Conservation (phyloP, 2,329 filamentous ascomycete species). For the Penicillium sp. region DNA sequence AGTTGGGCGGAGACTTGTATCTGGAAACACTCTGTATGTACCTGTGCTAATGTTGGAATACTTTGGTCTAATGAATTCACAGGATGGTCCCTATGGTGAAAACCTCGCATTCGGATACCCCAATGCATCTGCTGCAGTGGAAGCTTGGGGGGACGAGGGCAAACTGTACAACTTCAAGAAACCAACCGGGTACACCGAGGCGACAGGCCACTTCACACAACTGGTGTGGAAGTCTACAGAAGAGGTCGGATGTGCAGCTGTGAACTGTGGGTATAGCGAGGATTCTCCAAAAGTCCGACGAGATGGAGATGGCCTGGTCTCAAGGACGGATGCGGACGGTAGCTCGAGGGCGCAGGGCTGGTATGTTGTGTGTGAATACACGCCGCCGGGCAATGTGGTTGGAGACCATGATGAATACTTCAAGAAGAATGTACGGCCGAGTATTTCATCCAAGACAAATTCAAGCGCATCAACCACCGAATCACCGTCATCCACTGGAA, state of each 20-base stretch:
- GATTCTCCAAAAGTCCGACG: conserved; percentile 22
- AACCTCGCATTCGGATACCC: conserved; percentile 70
- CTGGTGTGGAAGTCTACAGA: conserved; percentile 68
- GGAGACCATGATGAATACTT: conserved; percentile 32
- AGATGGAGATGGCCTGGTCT: neutral
- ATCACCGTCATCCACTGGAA: neutral
- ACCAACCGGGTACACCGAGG: conserved; percentile 56
- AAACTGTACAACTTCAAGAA: conserved; percentile 59
- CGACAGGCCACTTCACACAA: conserved; percentile 72
- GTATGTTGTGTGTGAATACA: conserved; percentile 72
- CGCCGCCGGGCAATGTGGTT: conserved; percentile 63
- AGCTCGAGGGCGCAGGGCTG: conserved; percentile 50
- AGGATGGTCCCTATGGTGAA: conserved; percentile 68
- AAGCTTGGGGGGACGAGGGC: conserved; percentile 66
- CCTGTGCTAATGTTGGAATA: neutral
- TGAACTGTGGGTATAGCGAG: conserved; percentile 40
- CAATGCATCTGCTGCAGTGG: conserved; percentile 60
- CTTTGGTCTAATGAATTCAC: neutral
- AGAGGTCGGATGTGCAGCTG: conserved; percentile 57
- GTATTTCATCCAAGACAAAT: conserved; percentile 14
- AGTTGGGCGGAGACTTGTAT: conserved; percentile 50
- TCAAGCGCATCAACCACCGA: neutral
- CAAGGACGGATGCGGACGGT: conserved; percentile 7
- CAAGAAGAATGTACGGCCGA: conserved; percentile 29
- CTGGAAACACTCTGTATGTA: conserved; percentile 43